Evolutionary conservation across 2,329 filamentous ascomycete species (phyloP).

Genomic region (Colletotrichum sp.): DNA sequence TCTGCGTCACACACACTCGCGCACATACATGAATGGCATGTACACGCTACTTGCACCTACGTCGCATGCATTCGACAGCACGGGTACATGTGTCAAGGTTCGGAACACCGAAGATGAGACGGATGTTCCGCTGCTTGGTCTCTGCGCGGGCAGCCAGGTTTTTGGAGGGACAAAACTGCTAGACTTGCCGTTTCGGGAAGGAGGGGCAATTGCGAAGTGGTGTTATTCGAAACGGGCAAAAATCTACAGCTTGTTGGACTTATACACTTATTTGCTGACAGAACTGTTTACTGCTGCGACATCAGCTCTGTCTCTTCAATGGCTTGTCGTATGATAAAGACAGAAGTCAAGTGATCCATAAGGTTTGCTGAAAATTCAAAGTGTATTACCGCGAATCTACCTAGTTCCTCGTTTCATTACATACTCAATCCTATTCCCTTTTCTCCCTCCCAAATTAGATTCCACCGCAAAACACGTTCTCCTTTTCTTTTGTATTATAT

Average conservation of each 20-base stretch:
- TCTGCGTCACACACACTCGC: neutral
- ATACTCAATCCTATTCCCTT: neutral
- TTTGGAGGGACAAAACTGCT: neutral
- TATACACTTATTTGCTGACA: neutral
- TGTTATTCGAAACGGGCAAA: neutral
- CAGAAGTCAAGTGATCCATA: neutral
- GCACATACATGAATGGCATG: neutral
- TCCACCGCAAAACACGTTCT: neutral
- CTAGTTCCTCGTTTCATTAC: neutral
- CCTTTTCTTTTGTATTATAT: neutral
- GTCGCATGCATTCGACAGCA: neutral
- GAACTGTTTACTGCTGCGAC: neutral
- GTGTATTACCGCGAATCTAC: neutral
- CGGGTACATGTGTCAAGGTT: neutral
- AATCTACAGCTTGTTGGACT: neutral
- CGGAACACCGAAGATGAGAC: neutral
- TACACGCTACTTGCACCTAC: neutral
- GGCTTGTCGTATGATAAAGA: neutral
- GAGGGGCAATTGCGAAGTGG: neutral
- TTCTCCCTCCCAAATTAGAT: neutral
- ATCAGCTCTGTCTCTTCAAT: neutral
- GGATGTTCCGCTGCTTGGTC: neutral
- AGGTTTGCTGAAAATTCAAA: neutral
- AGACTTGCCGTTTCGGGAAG: neutral
- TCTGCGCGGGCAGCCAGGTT: neutral